Evolutionary conservation across 2,329 filamentous ascomycete genomes (phyloP), one percentile per base, ranked within the genome.

Genomic region (Apiospora phragmitis): DNA sequence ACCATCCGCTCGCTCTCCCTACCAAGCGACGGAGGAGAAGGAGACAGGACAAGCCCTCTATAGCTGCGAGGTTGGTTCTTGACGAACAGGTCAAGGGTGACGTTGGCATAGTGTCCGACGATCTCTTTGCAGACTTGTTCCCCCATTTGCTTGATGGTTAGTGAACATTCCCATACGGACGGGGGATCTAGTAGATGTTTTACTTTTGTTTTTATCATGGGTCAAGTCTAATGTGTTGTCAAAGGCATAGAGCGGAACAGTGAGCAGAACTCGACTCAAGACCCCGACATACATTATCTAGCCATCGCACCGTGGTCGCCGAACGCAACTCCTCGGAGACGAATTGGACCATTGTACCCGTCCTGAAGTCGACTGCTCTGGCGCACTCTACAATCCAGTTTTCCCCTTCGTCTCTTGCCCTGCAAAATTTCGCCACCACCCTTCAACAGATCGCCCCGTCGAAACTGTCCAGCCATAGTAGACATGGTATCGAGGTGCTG

Each of bases 11-110:
- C 51, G 29, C 51, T 59, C 29, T 35, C 29, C 29, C 51, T 12
- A 38, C 12, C n/a, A 62, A 14, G 55, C 55, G 83, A 77, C 83
- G 83, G 71, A 83, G 83, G 70, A 83, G 88, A 71, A 85, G 89
- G 68, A 84, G 88, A 69, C 85, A 89, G 74, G 90, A 96, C 80
- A 94, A 93, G 80, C 88, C 92, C 9, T 88, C 95, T 59, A 87
- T 97, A 71, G 88, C 93, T 71, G 95, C 94, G 70, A 91, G 93
- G 71, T 86, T 98, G 68, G 88, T 97, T 47, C 89, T 98, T 70
- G 94, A 97, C 81, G 93, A 94, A 79, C 92, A 93, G 80, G 87
- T 97, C 76, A 93, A 92, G 82, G 94, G 93, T 69, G 94, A 97
- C 79, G 88, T 95, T 72, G 96, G 94, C 73, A 89, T 96, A 74